Evolutionary conservation across 768 basidiomycete genomes (phyloP).

Genomic region (Rickenella mellea): DNA sequence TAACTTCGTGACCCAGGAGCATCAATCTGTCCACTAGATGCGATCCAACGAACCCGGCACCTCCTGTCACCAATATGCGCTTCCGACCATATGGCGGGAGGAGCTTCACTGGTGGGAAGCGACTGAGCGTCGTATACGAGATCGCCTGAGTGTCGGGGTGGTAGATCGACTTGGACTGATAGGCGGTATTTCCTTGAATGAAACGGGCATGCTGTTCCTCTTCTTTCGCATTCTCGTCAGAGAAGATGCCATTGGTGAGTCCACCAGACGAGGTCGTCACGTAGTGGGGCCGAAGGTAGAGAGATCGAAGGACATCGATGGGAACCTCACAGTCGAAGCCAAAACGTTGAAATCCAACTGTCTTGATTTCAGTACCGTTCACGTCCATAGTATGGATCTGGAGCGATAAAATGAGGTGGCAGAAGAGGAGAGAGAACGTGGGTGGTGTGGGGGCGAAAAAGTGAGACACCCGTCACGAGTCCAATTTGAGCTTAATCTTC

Average conservation of each 20-base stretch:
- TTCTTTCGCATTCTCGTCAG: constrained; percentile 29
- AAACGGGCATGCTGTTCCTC: constrained; percentile 41
- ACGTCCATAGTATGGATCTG: constrained; percentile 65
- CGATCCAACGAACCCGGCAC: constrained; percentile 98
- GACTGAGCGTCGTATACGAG: constrained; percentile 85
- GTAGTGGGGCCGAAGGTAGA: constrained; percentile 82
- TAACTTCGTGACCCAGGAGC: constrained; percentile 96
- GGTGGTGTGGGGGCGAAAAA: too few relatives aligned
- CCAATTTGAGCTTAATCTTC: too few relatives aligned
- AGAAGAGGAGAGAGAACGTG: not conserved
- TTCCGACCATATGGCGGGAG: constrained; percentile 72
- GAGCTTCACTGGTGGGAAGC: constrained; percentile 88
- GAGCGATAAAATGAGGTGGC: constrained; percentile 7
- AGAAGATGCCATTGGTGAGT: constrained; percentile 21
- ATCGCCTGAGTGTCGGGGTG: constrained; percentile 72
- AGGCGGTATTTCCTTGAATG: constrained; percentile 38
- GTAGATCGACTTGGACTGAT: constrained; percentile 82
- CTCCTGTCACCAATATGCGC: constrained; percentile 90
- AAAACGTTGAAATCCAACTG: constrained; percentile 79
- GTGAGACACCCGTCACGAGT: too few relatives aligned
- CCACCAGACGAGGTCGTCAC: constrained; percentile 30
- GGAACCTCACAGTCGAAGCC: constrained; percentile 85
- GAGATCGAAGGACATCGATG: constrained; percentile 71
- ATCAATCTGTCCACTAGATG: constrained; percentile 97
- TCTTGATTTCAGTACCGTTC: constrained; percentile 61